Conservation (phyloP, 805 yeast genomes). For the Danielia oregonensis region DNA sequence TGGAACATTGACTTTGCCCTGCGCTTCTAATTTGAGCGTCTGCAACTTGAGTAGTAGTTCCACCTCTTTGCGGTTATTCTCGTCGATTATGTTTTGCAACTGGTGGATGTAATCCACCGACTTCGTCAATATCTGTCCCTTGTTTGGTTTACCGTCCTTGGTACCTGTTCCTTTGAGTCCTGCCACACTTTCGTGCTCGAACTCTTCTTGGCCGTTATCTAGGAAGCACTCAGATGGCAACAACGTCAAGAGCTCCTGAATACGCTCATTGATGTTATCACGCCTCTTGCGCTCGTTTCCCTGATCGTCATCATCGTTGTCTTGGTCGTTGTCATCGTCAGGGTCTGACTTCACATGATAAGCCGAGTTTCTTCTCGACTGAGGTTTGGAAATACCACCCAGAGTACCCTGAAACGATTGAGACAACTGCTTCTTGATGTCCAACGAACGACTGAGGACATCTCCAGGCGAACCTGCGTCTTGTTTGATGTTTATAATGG, state of each 20-base stretch:
- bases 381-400: slow-evolving; percentile 36
- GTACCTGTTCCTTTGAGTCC: slow-evolving; percentile 44
- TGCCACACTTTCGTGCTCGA: slow-evolving; percentile 6
- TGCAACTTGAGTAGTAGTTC: slow-evolving; percentile 62
- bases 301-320: slow-evolving; percentile 29
- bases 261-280: slow-evolving; percentile 42
- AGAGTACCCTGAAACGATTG: slow-evolving; percentile 30
- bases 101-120: slow-evolving; percentile 68
- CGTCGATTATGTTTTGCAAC: slow-evolving; percentile 71
- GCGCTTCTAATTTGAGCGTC: slow-evolving; percentile 47
- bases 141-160: slow-evolving; percentile 80
- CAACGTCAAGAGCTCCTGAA: slow-evolving; percentile 39
- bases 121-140: slow-evolving; percentile 75
- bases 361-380: slow-evolving; percentile 33
- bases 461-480: slow-evolving; percentile 18
- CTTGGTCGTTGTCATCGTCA: slow-evolving; percentile 14
- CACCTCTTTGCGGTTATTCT: slow-evolving; percentile 73
- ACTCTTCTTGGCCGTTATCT: slow-evolving; percentile 27
- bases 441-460: slow-evolving; percentile 28
- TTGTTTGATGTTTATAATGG: slow-evolving; percentile 27
- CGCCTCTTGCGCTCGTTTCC: slow-evolving; percentile 41
- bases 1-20: slow-evolving; percentile 40
- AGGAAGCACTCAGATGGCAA: slow-evolving; percentile 36
- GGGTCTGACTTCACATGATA: slow-evolving; percentile 21
- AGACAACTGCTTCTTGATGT: slow-evolving; percentile 39